A percentile compares a stretch with the other conserved stretches of the same genome.
These are phyloP conservation scores for Actinomortierella ambigua DNA, from an alignment of 371 early-diverging fungal species.

Conservation along the genomic window DNA sequence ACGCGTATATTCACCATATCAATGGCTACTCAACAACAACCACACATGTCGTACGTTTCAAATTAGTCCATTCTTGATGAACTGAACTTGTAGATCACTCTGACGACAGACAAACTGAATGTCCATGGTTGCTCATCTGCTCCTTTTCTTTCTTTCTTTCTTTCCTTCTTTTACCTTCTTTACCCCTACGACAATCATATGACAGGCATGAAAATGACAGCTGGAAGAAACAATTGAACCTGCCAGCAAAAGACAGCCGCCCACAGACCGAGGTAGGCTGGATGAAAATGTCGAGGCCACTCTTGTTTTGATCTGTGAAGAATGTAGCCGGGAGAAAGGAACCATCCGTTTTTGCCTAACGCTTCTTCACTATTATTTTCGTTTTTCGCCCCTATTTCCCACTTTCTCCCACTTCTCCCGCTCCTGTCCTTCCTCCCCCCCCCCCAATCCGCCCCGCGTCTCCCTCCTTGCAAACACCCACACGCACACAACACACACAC, in stretches of 20 bases:
- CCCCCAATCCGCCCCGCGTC: background rate
- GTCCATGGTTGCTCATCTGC: background rate
- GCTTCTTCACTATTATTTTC: background rate
- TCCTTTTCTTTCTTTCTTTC: too few relatives aligned
- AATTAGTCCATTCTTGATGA: background rate
- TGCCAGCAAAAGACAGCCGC: conserved; percentile 83
- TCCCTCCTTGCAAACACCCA: background rate
- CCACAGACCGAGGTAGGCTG: conserved; percentile 83
- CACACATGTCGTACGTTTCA: conserved; percentile 22
- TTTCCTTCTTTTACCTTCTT: too few relatives aligned
- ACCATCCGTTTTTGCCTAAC: background rate
- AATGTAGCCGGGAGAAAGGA: background rate
- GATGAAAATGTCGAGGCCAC: too few relatives aligned
- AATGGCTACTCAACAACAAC: conserved; percentile 31
- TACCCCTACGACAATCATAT: too few relatives aligned
- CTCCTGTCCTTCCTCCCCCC: background rate
- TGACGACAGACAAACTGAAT: background rate
- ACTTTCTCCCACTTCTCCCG: background rate
- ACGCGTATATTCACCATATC: too few relatives aligned
- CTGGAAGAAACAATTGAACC: conserved; percentile 77
- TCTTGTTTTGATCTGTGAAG: too few relatives aligned
- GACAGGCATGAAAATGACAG: conserved; percentile 64
- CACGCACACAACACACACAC: background rate
- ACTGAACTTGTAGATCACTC: too few relatives aligned
- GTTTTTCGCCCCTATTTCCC: too few relatives aligned